Percentiles rank a stretch among this genome's conserved stretches.
Conservation (phyloP, 106 monocot species). For the Amphibolis antarctica region DNA sequence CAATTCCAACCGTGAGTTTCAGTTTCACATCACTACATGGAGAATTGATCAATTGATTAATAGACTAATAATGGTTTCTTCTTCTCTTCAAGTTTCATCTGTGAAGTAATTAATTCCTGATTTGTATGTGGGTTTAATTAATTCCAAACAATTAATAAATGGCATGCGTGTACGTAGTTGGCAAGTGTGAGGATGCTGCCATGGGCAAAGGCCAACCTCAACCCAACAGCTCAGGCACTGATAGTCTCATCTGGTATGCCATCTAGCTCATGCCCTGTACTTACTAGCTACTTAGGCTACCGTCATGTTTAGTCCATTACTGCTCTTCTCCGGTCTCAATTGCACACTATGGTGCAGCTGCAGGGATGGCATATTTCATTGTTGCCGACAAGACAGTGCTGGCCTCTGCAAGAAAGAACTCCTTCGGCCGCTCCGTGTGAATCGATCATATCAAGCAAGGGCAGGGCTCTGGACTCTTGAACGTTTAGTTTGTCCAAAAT, state of each 20-base stretch:
- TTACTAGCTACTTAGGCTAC: neutral
- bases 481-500: no score
- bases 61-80: no score
- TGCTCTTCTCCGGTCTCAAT: neutral
- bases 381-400: conserved; percentile 82
- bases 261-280: neutral
- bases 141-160: no score
- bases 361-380: conserved; percentile 78
- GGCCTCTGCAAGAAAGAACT: conserved; percentile 71
- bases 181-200: conserved; percentile 88
- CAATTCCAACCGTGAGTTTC: conserved; percentile 60
- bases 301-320: neutral
- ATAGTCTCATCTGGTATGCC: conserved; percentile 64
- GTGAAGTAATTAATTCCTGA: no score
- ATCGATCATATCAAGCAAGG: neutral
- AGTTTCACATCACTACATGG: no score
- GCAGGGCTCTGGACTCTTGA: no score
- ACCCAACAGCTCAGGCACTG: conserved; percentile 79
- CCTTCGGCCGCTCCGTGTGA: conserved; percentile 20
- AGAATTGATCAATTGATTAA: no score
- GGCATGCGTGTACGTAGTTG: no score
- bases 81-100: no score
- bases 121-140: no score
- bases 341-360: conserved; percentile 25
- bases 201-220: conserved; percentile 74